Evolutionary conservation across 2,329 filamentous ascomycete species (phyloP), one percentile per base, ranked within the genome.

Genomic region (Aspergillus pseudoglaucus): DNA sequence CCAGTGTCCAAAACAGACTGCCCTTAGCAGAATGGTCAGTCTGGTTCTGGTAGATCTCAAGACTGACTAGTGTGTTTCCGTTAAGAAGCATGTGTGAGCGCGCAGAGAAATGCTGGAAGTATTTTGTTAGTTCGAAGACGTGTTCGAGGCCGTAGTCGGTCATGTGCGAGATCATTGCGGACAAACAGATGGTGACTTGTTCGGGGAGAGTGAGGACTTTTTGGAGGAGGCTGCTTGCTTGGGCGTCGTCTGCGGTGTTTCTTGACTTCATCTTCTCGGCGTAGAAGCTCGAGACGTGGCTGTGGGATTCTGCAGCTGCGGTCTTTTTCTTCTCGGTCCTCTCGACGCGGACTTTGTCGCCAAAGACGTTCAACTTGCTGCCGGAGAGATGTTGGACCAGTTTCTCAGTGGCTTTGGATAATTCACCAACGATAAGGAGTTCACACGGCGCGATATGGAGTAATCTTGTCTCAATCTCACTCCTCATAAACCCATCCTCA

Each of bases 401-500:
- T 69, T 97, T 97, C 37, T 97, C 89, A 0, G 90, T 95, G 1
- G 89, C 88, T 59, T 86, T 90, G 0, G 90, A 93, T 12, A 97
- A 79, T 12, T 93, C 83, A 12, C 93, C 93, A 1, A 98, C 88
- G 40, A 98, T 86, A 27, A 98, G 76, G 52, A 98, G 89, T 66
- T 98, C 93, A 69, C 90, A 95, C 0, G 93, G 93, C 0, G 91
- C 89, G 55, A 98, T 95, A 65, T 98, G 93, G 25, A 98, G 74
- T 22, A 98, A 73, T n/a, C 93, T 77, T 0, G 93, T 98, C 71
- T 98, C 93, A 30, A 98, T 87, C 65, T 98, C 93, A 59, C 85
- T 90, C 43, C 93, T 80, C 91, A 98, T 95, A 70, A 97, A 97
- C 2, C 91, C 90, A 61, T 98, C 93, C 58, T 97, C 89, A 59